Percentiles rank a stretch among this genome's conserved stretches.
These are phyloP conservation scores for Sclerotinia glacialis DNA, from an alignment of 2,329 filamentous ascomycete species.

Conservation along the genomic window DNA sequence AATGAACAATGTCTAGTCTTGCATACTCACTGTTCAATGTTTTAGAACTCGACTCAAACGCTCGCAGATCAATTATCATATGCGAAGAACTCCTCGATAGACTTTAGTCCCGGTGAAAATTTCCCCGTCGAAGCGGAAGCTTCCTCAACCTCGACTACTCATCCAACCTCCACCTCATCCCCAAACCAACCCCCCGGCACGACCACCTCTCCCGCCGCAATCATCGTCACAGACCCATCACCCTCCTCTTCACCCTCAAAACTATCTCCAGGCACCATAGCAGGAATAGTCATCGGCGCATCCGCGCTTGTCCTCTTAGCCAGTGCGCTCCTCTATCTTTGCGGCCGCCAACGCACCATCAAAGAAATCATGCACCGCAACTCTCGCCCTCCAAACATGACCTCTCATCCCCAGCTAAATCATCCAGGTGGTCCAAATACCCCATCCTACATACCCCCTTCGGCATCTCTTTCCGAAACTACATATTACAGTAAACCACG, in stretches of 20 bases:
- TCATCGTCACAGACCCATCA: not conserved
- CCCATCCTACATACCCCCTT: not conserved
- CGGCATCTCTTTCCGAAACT: conserved; percentile 3
- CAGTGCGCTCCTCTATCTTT: conserved; percentile 30
- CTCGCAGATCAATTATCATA: conserved; percentile 29
- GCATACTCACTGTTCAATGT: not conserved
- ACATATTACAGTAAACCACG: conserved; percentile 7
- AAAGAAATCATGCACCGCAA: conserved; percentile 29
- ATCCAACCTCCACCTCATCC: conserved; percentile 23
- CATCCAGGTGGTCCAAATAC: not conserved
- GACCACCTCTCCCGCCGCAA: conserved; percentile 10
- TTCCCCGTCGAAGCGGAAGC: conserved; percentile 31
- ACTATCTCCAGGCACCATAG: conserved; percentile 31
- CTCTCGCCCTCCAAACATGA: conserved; percentile 9
- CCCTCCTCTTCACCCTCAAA: not conserved
- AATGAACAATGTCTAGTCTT: not conserved
- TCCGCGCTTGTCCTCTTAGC: conserved; percentile 28
- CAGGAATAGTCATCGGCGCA: conserved; percentile 32
- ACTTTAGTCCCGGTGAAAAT: conserved; percentile 31
- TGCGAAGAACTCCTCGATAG: conserved; percentile 28
- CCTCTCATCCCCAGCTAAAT: not conserved
- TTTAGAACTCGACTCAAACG: conserved; percentile 32
- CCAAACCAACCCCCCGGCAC: conserved; percentile 11
- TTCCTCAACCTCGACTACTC: conserved; percentile 15
- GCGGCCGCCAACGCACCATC: conserved; percentile 32